Percentiles rank a stretch among this genome's conserved stretches.
phyloP scores from a whole-genome alignment of 495 filamentous ascomycete species.

The Penicillium pulvis region DNA sequence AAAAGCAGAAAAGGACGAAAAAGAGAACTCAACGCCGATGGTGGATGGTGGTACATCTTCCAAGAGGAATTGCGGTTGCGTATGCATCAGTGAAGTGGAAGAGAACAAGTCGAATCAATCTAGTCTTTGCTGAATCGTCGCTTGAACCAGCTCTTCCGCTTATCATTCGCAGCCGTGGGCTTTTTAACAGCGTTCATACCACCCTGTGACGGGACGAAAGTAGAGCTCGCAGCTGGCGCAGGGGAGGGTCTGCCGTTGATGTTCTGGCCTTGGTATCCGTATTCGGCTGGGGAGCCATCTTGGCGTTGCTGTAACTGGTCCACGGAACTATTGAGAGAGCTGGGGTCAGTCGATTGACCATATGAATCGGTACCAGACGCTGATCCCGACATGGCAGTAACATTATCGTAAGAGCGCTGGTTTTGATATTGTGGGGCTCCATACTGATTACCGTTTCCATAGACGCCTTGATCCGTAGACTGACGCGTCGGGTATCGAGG shows the following conservation, averaged over 20 bases:
- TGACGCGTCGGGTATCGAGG: conserved; percentile 52
- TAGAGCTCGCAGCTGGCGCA: conserved; percentile 7
- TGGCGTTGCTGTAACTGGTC: conserved; percentile 59
- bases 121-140: conserved; percentile 72
- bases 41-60: conserved; percentile 11
- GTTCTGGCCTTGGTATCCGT: conserved; percentile 52
- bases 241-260: conserved; percentile 13
- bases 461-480: conserved; percentile 44
- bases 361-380: conserved; percentile 66
- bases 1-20: conserved; percentile 3
- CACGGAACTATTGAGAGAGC: conserved; percentile 86
- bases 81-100: conserved; percentile 15
- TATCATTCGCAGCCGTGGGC: conserved; percentile 47
- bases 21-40: conserved; percentile 6
- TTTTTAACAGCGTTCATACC: conserved; percentile 9
- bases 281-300: conserved; percentile 57
- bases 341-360: conserved; percentile 85
- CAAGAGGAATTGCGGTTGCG: conserved; percentile 8
- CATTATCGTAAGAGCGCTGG: conserved; percentile 80
- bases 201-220: neutral
- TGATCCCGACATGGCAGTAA: conserved; percentile 70
- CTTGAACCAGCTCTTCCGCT: conserved; percentile 88
- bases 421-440: conserved; percentile 61
- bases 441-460: conserved; percentile 28
- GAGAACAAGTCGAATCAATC: conserved; percentile 6